A percentile compares a stretch with the other conserved stretches of the same genome.
Conservation (phyloP, 208 protist species). For the Tritrichomonas musculus region DNA sequence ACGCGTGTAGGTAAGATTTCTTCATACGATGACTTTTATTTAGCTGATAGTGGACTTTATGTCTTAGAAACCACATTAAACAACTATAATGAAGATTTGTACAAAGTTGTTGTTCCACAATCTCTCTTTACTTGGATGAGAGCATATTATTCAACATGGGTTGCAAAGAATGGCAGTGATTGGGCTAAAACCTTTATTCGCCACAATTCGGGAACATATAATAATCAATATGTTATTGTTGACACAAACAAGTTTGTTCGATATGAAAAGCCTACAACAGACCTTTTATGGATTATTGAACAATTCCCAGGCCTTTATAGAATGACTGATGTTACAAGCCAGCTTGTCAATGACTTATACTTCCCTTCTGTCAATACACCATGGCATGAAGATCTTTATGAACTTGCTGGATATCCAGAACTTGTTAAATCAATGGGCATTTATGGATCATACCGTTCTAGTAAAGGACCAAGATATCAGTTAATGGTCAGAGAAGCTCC, state of each 20-base stretch:
- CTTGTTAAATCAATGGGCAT: background rate
- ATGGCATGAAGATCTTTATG: constrained; percentile 1
- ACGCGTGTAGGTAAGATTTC: constrained; percentile 52
- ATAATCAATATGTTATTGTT: constrained; percentile 32
- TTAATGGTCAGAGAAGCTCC: background rate
- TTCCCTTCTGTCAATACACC: constrained; percentile 13
- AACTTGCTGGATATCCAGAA: constrained; percentile 22
- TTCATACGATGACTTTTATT: constrained; percentile 75
- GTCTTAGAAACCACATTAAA: constrained; percentile 64
- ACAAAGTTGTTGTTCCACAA: constrained; percentile 32
- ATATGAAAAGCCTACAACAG: background rate
- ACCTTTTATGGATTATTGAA: constrained; percentile 29
- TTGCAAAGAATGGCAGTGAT: background rate
- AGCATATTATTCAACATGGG: background rate
- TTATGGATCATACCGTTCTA: background rate
- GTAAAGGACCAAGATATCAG: background rate
- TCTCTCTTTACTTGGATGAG: constrained; percentile 12
- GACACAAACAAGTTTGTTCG: background rate
- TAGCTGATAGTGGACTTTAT: constrained; percentile 57
- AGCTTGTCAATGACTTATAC: background rate
- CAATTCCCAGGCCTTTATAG: background rate
- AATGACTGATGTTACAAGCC: background rate
- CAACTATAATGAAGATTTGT: constrained; percentile 55
- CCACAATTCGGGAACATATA: constrained; percentile 31
- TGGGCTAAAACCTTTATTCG: constrained; percentile 2